A percentile compares a stretch with the other conserved stretches of the same genome.
Evolutionary conservation across 768 basidiomycete species (phyloP).

Genomic region (Phaeotremella skinneri): DNA sequence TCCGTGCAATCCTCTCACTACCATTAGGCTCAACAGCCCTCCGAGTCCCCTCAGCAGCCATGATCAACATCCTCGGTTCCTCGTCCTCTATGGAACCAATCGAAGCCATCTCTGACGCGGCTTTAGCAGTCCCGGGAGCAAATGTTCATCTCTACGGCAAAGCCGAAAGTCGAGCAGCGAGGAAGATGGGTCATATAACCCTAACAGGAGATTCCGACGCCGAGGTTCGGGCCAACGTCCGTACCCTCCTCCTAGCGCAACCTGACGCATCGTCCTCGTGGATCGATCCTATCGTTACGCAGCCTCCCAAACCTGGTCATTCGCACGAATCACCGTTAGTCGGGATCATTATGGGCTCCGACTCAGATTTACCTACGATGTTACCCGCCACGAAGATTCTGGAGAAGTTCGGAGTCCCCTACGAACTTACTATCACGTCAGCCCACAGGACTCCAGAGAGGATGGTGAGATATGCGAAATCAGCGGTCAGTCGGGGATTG

Average conservation of each 20-base stretch:
- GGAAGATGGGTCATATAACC: constrained; percentile 98
- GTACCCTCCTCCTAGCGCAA: constrained; percentile 65
- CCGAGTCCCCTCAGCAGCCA: constrained; percentile 79
- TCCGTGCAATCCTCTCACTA: constrained; percentile 84
- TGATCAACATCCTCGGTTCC: constrained; percentile 93
- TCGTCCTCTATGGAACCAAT: constrained; percentile 62
- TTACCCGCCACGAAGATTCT: constrained; percentile 81
- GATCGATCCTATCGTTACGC: constrained; percentile 54
- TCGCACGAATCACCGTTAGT: constrained; percentile 74
- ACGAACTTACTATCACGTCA: constrained; percentile 92
- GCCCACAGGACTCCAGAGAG: constrained; percentile 92
- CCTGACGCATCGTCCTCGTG: constrained; percentile 51
- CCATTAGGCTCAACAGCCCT: constrained; percentile 85
- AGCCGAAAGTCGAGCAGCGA: constrained; percentile 75
- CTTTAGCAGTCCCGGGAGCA: constrained; percentile 70
- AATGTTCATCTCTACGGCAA: constrained; percentile 94
- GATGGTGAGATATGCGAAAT: constrained; percentile 74
- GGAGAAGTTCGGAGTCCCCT: constrained; percentile 76
- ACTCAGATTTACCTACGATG: constrained; percentile 95
- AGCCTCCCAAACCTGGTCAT: constrained; percentile 52
- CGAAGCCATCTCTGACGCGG: constrained; percentile 58
- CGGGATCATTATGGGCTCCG: constrained; percentile 96
- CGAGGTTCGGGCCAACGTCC: constrained; percentile 65
- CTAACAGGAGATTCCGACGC: constrained; percentile 79
- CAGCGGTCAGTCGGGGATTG: constrained; percentile 59